A percentile compares a stretch with the other conserved stretches of the same genome.
Evolutionary conservation across 805 yeast genomes (phyloP).

Genomic region (Starmera pachycereana): DNA sequence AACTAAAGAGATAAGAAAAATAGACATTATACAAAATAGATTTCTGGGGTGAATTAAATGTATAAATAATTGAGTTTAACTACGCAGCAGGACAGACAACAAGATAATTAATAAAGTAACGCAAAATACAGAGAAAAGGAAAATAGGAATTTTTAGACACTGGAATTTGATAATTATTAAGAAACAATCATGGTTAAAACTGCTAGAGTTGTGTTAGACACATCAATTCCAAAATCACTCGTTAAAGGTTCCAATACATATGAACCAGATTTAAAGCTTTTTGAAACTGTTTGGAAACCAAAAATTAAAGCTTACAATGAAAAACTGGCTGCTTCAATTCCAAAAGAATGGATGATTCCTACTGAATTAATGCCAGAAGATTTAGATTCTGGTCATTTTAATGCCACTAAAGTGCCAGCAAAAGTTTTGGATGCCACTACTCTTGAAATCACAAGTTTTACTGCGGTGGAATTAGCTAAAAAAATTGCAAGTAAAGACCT

Average conservation of each 20-base stretch:
- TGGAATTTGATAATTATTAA: too few species aligned
- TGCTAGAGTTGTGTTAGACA: too few species aligned
- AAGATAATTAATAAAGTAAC: too few species aligned
- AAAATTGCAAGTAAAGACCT: slow-evolving; percentile 10
- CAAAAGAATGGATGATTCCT: slow-evolving; percentile 16
- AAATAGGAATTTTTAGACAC: too few species aligned
- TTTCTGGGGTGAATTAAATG: too few species aligned
- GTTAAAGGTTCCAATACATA: slow-evolving; percentile 3
- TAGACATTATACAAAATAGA: too few species aligned
- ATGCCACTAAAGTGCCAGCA: slow-evolving; percentile 14
- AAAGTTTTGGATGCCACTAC: slow-evolving; percentile 11
- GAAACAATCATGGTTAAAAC: not conserved
- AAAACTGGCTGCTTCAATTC: slow-evolving; percentile 10
- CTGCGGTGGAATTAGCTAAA: slow-evolving; percentile 11
- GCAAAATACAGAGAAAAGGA: too few species aligned
- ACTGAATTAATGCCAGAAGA: slow-evolving; percentile 11
- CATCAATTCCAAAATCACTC: slow-evolving; percentile 11
- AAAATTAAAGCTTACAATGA: slow-evolving; percentile 15
- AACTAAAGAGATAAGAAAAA: too few species aligned
- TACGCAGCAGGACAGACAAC: too few species aligned
- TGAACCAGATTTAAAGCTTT: slow-evolving; percentile 11
- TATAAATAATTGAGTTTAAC: too few species aligned
- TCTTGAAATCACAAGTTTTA: slow-evolving; percentile 12
- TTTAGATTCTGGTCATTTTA: slow-evolving; percentile 11
- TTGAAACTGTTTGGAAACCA: slow-evolving; percentile 15